phyloP scores from a whole-genome alignment of 495 filamentous ascomycete species.

The Amorphotheca resinae region DNA sequence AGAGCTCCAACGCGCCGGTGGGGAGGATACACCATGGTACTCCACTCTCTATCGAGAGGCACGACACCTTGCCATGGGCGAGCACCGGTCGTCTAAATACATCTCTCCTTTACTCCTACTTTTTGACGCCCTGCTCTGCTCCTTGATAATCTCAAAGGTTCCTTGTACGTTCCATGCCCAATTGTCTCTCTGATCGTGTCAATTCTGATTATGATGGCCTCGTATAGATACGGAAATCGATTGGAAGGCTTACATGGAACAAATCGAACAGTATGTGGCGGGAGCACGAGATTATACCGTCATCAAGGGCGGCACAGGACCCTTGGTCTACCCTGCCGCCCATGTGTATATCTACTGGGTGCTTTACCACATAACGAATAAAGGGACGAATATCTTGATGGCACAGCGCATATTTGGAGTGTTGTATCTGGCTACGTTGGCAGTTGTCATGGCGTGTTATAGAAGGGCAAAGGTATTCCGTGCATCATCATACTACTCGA shows the following conservation, averaged over 20 bases:
- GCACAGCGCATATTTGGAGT: constrained; percentile 72
- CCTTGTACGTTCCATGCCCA: constrained; percentile 50
- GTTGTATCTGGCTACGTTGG: constrained; percentile 64
- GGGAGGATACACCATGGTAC: constrained; percentile 1
- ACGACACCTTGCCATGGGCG: constrained; percentile 10
- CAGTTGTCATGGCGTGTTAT: constrained; percentile 73
- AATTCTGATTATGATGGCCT: constrained; percentile 2
- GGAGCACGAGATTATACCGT: constrained; percentile 82
- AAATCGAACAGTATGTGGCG: constrained; percentile 61
- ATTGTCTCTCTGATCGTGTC: neutral
- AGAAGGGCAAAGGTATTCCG: constrained; percentile 47
- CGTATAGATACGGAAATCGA: constrained; percentile 89
- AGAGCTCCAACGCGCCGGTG: neutral
- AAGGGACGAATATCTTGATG: constrained; percentile 60
- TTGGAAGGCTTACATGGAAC: constrained; percentile 95
- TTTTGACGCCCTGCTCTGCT: constrained; percentile 62
- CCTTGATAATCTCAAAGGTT: constrained; percentile 68
- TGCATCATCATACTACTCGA: neutral
- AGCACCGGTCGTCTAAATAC: constrained; percentile 14
- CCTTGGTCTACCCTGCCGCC: constrained; percentile 83
- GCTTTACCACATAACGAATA: constrained; percentile 65
- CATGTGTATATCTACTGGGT: constrained; percentile 85
- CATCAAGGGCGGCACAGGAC: constrained; percentile 82
- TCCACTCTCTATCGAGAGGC: constrained; percentile 5
- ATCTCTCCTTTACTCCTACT: constrained; percentile 48